Percentiles rank a stretch among this genome's conserved stretches.
These are phyloP conservation scores for Wickerhamiella cacticola DNA, from an alignment of 805 yeast genomes.

Conservation along the genomic window DNA sequence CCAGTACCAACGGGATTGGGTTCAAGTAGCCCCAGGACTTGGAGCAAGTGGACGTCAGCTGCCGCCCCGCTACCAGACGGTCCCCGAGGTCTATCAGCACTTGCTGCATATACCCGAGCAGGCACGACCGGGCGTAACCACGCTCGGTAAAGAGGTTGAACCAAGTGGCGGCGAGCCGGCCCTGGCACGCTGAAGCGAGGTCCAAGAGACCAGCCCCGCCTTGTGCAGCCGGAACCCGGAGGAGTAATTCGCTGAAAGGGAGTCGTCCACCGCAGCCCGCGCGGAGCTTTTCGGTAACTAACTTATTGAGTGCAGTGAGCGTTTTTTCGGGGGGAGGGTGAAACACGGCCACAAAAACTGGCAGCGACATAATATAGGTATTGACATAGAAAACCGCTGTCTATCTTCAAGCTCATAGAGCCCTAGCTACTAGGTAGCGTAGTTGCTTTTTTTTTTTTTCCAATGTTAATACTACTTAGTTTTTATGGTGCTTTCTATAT, in stretches of 20 bases:
- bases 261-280: background rate
- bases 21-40: background rate
- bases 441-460: too few species aligned
- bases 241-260: background rate
- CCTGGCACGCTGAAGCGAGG: background rate
- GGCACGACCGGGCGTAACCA: background rate
- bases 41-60: background rate
- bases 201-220: background rate
- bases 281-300: background rate
- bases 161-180: background rate
- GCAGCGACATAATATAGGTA: background rate
- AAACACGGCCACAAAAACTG: background rate
- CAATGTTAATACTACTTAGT: too few species aligned
- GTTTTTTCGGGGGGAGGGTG: background rate
- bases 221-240: background rate
- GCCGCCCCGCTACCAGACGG: too few species aligned
- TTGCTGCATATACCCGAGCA: constrained; percentile 2
- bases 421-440: too few species aligned
- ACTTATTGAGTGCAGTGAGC: background rate
- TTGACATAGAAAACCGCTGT: too few species aligned
- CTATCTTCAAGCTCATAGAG: too few species aligned
- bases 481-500: too few species aligned
- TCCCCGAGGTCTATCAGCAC: background rate
- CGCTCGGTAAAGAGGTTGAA: background rate
- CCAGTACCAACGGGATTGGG: background rate